These are phyloP conservation scores for Aspergillus heteromorphus DNA, from an alignment of 495 filamentous ascomycete species.

Conservation along the genomic window DNA sequence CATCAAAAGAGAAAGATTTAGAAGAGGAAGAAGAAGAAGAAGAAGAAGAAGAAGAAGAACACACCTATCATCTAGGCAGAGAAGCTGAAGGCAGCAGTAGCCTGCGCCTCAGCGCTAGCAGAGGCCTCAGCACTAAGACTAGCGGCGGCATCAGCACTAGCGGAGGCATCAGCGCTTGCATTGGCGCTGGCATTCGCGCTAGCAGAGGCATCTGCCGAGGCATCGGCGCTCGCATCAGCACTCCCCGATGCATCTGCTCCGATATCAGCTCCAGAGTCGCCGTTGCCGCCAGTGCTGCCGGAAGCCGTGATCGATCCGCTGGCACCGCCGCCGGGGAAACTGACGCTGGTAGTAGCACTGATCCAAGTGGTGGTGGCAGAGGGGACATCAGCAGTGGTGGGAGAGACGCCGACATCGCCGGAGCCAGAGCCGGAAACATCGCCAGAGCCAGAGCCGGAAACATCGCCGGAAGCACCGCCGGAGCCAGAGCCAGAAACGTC, in stretches of 20 bases:
- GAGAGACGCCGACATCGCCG: conserved; percentile 2
- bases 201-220: background rate
- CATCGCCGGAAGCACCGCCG: background rate
- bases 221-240: background rate
- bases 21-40: background rate
- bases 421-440: background rate
- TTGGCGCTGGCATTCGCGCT: background rate
- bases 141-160: background rate
- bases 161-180: background rate
- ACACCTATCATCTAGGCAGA: background rate
- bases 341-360: conserved; percentile 1
- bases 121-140: background rate
- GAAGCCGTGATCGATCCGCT: background rate
- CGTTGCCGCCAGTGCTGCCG: background rate
- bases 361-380: background rate
- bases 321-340: background rate
- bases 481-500: background rate
- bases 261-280: background rate
- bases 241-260: background rate
- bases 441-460: background rate
- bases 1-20: background rate
- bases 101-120: conserved; percentile 2
- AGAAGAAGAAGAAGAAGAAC: background rate
- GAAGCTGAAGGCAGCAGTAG: background rate
- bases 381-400: background rate